Evolutionary conservation across 768 basidiomycete species (phyloP).

Genomic region (Lentinula sp.): DNA sequence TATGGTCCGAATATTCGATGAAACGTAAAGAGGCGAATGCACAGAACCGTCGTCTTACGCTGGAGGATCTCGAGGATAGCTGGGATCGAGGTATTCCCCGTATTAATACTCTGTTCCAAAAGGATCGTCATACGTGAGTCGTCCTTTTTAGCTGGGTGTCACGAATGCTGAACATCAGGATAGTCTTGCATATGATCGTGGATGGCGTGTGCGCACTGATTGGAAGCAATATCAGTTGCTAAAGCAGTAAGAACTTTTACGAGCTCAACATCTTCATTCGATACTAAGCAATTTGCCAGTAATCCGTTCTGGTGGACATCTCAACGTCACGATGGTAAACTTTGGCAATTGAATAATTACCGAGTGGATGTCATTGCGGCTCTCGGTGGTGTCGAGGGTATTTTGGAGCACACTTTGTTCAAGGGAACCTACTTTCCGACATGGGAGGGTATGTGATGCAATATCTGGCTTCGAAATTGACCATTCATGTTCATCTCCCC

Average conservation of each 20-base stretch:
- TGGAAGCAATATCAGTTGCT: slow-evolving; percentile 97
- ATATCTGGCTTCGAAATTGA: neutral
- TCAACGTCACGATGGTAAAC: slow-evolving; percentile 91
- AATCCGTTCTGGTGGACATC: slow-evolving; percentile 99
- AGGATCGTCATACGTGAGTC: slow-evolving; percentile 86
- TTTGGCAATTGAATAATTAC: slow-evolving; percentile 98
- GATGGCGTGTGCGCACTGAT: slow-evolving; percentile 96
- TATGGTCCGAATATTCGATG: slow-evolving; percentile 99
- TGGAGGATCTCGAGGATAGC: slow-evolving; percentile 97
- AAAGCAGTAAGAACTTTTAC: slow-evolving; percentile 64
- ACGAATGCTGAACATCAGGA: slow-evolving; percentile 7
- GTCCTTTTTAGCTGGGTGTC: neutral
- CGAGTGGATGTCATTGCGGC: slow-evolving; percentile 99
- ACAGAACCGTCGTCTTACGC: slow-evolving; percentile 91
- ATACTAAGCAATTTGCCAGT: slow-evolving; percentile 28
- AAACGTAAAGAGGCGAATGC: slow-evolving; percentile 99
- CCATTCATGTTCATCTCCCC: slow-evolving; percentile 2
- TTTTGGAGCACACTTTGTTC: slow-evolving; percentile 94
- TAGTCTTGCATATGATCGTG: slow-evolving; percentile 94
- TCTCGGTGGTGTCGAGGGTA: slow-evolving; percentile 92
- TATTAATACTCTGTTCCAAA: slow-evolving; percentile 99
- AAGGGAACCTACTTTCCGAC: slow-evolving; percentile 98
- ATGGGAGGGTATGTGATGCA: slow-evolving; percentile 70
- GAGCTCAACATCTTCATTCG: neutral
- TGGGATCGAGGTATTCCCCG: slow-evolving; percentile 99